phyloP scores from a whole-genome alignment of 2,329 filamentous ascomycete genomes.

The Cordyceps farinosa region DNA sequence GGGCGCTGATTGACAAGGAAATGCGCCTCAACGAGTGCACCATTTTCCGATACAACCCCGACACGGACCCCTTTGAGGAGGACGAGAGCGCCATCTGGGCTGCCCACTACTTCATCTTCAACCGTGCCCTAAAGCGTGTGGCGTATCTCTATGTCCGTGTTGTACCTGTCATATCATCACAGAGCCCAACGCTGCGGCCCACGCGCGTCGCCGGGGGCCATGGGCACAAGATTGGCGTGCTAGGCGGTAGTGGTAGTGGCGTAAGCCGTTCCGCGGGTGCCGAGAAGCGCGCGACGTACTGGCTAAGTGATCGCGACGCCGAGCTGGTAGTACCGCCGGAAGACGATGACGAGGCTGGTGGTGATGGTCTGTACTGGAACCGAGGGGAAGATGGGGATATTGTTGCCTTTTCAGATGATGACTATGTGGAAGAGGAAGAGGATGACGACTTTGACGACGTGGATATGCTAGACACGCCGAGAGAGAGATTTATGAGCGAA shows the following conservation, averaged over 20 bases:
- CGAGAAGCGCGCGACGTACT: slow-evolving; percentile 77
- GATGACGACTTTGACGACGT: slow-evolving; percentile 42
- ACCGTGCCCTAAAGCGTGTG: slow-evolving; percentile 84
- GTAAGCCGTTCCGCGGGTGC: slow-evolving; percentile 24
- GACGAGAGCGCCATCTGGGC: slow-evolving; percentile 95
- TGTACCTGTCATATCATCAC: slow-evolving; percentile 70
- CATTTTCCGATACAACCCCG: slow-evolving; percentile 84
- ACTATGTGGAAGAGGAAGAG: slow-evolving; percentile 48
- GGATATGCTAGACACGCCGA: slow-evolving; percentile 38
- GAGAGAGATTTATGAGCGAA: slow-evolving; percentile 57
- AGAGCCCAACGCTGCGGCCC: slow-evolving; percentile 49
- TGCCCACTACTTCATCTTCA: slow-evolving; percentile 97
- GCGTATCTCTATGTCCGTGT: slow-evolving; percentile 91
- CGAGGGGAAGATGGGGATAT: slow-evolving; percentile 56
- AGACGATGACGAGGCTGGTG: slow-evolving; percentile 46
- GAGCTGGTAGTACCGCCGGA: slow-evolving; percentile 44
- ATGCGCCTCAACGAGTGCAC: slow-evolving; percentile 89
- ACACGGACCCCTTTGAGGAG: slow-evolving; percentile 85
- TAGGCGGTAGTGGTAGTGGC: slow-evolving; percentile 18
- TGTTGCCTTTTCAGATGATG: slow-evolving; percentile 50
- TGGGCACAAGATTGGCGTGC: slow-evolving; percentile 18
- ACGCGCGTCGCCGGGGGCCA: slow-evolving; percentile 28
- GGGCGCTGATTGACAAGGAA: slow-evolving; percentile 88
- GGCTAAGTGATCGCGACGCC: slow-evolving; percentile 69
- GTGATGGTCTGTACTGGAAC: slow-evolving; percentile 55